Percentiles rank a stretch among this genome's conserved stretches.
Evolutionary conservation across 768 basidiomycete species (phyloP).

Genomic region (Boletus vermiculosoides): DNA sequence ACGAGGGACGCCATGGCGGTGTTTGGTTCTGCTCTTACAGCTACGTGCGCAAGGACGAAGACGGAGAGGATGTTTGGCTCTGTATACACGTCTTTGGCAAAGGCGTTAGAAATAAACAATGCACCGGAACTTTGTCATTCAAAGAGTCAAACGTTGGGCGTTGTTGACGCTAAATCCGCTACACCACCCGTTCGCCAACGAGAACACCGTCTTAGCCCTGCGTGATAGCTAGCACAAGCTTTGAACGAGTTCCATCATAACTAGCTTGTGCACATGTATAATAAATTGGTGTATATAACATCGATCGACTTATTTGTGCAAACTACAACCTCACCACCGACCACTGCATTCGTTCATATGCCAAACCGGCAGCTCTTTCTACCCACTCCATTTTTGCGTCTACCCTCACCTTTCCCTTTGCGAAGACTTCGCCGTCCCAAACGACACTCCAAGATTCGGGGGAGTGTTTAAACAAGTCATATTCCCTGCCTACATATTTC

Average conservation of each 20-base stretch:
- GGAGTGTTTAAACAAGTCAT: conserved; percentile 28
- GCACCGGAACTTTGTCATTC: no score
- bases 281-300: background rate
- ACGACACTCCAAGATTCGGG: conserved; percentile 36
- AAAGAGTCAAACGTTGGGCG: no score
- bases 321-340: conserved; percentile 21
- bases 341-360: conserved; percentile 21
- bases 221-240: background rate
- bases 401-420: conserved; percentile 7
- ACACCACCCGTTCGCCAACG: no score
- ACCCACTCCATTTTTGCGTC: background rate
- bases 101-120: conserved; percentile 25
- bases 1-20: conserved; percentile 29
- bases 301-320: background rate
- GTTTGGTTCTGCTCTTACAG: background rate
- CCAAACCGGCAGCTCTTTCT: background rate
- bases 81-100: conserved; percentile 27
- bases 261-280: background rate
- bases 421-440: conserved; percentile 33
- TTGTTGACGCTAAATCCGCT: no score
- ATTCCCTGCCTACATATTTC: background rate
- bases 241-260: background rate
- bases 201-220: background rate
- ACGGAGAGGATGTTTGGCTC: conserved; percentile 20
- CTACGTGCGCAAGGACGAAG: conserved; percentile 3